Evolutionary conservation across 148 eudicot genomes (phyloP).

Genomic region (Vaccinium darrowii): DNA sequence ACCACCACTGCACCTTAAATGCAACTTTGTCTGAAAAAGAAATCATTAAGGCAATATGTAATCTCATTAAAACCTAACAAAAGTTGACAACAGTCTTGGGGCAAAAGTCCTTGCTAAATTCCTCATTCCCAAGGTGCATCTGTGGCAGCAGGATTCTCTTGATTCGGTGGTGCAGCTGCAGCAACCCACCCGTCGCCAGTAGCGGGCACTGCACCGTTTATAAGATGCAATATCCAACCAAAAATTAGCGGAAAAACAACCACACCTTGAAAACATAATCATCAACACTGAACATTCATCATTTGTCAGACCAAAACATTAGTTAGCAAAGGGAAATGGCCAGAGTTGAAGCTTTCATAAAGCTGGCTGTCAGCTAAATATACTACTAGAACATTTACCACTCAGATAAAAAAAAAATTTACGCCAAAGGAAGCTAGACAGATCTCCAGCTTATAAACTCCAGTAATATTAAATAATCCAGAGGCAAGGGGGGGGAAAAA

Average conservation of each 20-base stretch:
- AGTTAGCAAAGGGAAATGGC: background rate
- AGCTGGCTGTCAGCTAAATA: background rate
- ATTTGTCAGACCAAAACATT: background rate
- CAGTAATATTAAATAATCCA: background rate
- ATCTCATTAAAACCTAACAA: background rate
- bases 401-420: background rate
- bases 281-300: background rate
- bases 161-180: background rate
- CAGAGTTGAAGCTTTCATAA: background rate
- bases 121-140: background rate
- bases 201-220: background rate
- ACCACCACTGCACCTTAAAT: background rate
- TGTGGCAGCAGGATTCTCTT: background rate
- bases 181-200: background rate
- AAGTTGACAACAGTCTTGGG: background rate
- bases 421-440: background rate
- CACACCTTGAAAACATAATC: background rate
- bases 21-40: background rate
- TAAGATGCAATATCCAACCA: background rate
- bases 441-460: background rate
- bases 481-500: background rate
- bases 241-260: background rate
- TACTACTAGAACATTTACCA: background rate
- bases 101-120: background rate
- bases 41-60: background rate